A percentile compares a stretch with the other conserved stretches of the same genome.
phyloP scores from a whole-genome alignment of 768 basidiomycete species.

The Cantharellus anzutake region DNA sequence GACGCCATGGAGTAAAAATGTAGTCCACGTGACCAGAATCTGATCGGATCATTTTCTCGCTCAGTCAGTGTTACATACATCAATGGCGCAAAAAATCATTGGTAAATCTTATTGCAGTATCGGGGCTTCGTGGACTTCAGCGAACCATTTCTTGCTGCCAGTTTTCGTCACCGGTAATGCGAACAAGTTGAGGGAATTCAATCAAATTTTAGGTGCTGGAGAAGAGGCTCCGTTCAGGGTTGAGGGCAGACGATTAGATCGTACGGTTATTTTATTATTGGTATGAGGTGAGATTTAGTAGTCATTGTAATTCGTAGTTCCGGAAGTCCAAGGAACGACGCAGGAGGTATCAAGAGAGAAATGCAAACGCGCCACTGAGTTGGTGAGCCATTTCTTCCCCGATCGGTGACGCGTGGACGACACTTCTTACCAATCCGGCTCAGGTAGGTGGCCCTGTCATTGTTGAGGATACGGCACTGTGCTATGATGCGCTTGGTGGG shows the following conservation, averaged over 20 bases:
- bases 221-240: constrained; percentile 44
- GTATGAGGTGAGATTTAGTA: not conserved
- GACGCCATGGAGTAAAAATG: not conserved
- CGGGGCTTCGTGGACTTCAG: not conserved
- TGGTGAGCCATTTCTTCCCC: constrained; percentile 25
- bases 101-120: not conserved
- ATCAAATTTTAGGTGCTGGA: constrained; percentile 53
- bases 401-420: not conserved
- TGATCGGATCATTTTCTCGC: not conserved
- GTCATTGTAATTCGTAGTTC: constrained; percentile 32
- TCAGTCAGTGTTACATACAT: not conserved
- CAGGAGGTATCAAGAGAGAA: constrained; percentile 80
- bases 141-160: constrained; percentile 14
- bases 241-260: constrained; percentile 58
- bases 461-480: constrained; percentile 90
- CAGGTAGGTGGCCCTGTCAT: constrained; percentile 37
- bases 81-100: not conserved
- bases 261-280: constrained; percentile 27
- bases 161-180: constrained; percentile 92
- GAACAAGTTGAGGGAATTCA: constrained; percentile 81
- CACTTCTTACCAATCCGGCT: not conserved
- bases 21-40: no score
- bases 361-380: constrained; percentile 65
- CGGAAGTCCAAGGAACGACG: constrained; percentile 87
- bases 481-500: constrained; percentile 73